Conservation (phyloP, 768 basidiomycete genomes). For the Neoboletus subvelutipes region DNA sequence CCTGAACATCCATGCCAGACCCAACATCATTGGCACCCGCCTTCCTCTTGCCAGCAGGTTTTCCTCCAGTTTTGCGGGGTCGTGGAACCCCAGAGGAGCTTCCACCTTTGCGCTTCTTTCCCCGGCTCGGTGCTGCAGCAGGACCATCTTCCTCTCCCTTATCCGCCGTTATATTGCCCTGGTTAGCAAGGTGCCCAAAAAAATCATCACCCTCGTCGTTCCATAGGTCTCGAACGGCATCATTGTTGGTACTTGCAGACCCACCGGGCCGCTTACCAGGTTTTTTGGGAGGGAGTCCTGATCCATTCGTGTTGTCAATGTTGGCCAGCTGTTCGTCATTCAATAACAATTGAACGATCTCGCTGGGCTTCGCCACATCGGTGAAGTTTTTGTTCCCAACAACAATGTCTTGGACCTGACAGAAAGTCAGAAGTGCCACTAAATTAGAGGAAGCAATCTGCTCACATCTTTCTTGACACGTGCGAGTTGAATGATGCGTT, state of each 20-base stretch:
- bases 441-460: not conserved
- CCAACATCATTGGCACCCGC: conserved; percentile 22
- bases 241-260: conserved; percentile 34
- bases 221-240: conserved; percentile 65
- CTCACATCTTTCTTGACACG: conserved; percentile 94
- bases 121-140: conserved; percentile 24
- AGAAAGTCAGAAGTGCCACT: conserved; percentile 1
- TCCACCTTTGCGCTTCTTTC: conserved; percentile 37
- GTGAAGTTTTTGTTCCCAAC: conserved; percentile 96
- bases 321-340: conserved; percentile 91
- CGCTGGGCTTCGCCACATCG: conserved; percentile 91
- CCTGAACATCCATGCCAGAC: conserved; percentile 25
- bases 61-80: conserved; percentile 35
- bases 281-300: conserved; percentile 37
- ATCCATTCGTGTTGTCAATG: conserved; percentile 49
- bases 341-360: conserved; percentile 92
- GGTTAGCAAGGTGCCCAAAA: conserved; percentile 58
- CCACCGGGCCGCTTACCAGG: conserved; percentile 36
- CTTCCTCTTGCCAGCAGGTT: conserved; percentile 32
- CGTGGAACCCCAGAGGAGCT: conserved; percentile 15
- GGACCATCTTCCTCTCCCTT: conserved; percentile 33
- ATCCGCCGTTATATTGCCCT: conserved; percentile 20
- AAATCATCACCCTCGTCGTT: conserved; percentile 87
- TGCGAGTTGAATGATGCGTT: conserved; percentile 94
- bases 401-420: conserved; percentile 96